phyloP scores from a whole-genome alignment of 129 eudicot genomes.

The Cynara cardunculus region DNA sequence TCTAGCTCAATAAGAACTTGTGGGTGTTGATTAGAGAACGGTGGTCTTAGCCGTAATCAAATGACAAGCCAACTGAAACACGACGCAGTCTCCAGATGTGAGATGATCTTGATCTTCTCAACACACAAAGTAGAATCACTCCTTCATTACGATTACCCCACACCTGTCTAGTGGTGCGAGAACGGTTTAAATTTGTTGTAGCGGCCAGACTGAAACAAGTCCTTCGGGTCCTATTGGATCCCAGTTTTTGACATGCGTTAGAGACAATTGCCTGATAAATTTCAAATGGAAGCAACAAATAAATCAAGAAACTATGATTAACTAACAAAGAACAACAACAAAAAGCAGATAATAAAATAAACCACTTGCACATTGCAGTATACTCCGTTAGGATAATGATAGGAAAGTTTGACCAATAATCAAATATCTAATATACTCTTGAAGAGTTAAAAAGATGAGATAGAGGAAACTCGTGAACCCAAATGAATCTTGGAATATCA shows the following conservation, averaged over 20 bases:
- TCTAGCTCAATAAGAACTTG: constrained; percentile 17
- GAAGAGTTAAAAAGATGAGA: not conserved
- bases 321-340: not conserved
- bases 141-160: constrained; percentile 69
- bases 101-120: constrained; percentile 90
- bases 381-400: not conserved
- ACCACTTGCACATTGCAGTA: not conserved
- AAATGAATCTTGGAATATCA: not conserved
- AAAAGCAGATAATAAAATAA: not conserved
- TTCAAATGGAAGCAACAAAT: not conserved
- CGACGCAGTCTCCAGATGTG: constrained; percentile 95
- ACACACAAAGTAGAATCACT: constrained; percentile 57
- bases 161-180: constrained; percentile 87
- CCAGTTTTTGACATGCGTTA: constrained; percentile 41
- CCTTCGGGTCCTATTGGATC: constrained; percentile 50
- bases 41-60: constrained; percentile 87
- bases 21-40: constrained; percentile 18
- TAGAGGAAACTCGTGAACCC: not conserved
- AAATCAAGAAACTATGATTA: not conserved
- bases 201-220: constrained; percentile 94
- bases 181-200: constrained; percentile 47
- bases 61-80: constrained; percentile 71
- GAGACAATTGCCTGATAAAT: constrained; percentile 58
- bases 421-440: not conserved
- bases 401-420: not conserved